Evolutionary conservation across 805 yeast genomes (phyloP), one percentile per base, ranked within the genome.

Genomic region (Spathaspora boniae): DNA sequence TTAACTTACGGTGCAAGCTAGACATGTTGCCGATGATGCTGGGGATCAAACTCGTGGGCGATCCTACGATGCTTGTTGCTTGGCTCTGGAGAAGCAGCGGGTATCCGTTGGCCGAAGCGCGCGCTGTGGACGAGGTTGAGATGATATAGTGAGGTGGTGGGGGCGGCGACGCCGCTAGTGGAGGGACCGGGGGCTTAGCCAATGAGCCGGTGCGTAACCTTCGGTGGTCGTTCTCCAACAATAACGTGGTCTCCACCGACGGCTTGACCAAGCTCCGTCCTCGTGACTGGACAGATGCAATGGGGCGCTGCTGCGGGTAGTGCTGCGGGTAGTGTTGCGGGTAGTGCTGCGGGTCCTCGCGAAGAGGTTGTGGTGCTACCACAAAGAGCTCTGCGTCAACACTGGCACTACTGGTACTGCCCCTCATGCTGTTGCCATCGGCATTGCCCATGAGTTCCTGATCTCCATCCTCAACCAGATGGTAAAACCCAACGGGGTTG

Each of bases 1-100:
- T 40, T 63, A 65, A 54, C 33, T 61, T 64, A 42, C 54, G 58
- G 9, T 56, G 51, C 9, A 66, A 51, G 9, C 62, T 58, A 14
- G 69, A 60, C 34, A 62, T 63, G 11, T 56, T 62, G 4, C 69
- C 68, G 12, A 67, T 54, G 9, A 67, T 52, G 4, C 68, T 60
- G 2, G 72, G 72, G 2, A 67, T 50, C 20, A 66, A 47, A n/a
- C 62, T 52, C 2, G 70, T 64, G 3, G 59, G 50, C 3, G 34
- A 30, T 9, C 32, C 38, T 26, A 45, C 30, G 8, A 34, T 35
- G 7, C 8, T 43, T 37, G 16, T 37, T 37, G 16, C 31, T 12
- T 23, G 11, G 26, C 34, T 29, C 9, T 22, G 16, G 11, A 31
- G n/a, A n/a, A n/a, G n/a, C n/a, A n/a, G n/a, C n/a, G n/a, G n/a